These are phyloP conservation scores for Dentipellis sp. DNA, from an alignment of 768 basidiomycete genomes.

Conservation along the genomic window DNA sequence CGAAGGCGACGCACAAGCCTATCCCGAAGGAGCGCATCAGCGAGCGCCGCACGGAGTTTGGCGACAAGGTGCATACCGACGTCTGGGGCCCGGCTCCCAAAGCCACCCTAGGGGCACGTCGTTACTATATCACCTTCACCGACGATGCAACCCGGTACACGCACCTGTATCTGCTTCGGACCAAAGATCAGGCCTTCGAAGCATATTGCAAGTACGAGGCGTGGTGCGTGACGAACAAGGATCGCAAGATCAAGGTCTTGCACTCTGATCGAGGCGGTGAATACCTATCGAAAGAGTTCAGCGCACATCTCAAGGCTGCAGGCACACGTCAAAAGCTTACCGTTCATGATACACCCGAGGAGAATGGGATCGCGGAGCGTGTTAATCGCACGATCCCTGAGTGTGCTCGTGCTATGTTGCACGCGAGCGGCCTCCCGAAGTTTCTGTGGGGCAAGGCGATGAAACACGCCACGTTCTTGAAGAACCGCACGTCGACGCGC, in stretches of 20 bases:
- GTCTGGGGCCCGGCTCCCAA: neutral
- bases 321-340: neutral
- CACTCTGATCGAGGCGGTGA: slow-evolving; percentile 1
- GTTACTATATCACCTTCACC: neutral
- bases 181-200: neutral
- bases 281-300: neutral
- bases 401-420: slow-evolving; percentile 19
- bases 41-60: neutral
- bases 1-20: neutral
- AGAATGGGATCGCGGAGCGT: neutral
- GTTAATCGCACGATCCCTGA: slow-evolving; percentile 6
- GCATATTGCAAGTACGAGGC: neutral
- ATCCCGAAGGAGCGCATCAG: neutral
- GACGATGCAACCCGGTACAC: slow-evolving; percentile 6
- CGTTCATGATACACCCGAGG: neutral
- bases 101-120: neutral
- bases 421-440: slow-evolving; percentile 13
- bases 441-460: slow-evolving; percentile 24
- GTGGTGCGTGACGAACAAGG: neutral
- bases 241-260: neutral
- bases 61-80: neutral
- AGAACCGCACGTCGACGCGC: neutral
- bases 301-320: neutral
- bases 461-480: slow-evolving; percentile 5
- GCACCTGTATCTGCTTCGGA: neutral